These are phyloP conservation scores for Trichophyton verrucosum DNA, from an alignment of 2,329 filamentous ascomycete genomes.

Conservation along the genomic window DNA sequence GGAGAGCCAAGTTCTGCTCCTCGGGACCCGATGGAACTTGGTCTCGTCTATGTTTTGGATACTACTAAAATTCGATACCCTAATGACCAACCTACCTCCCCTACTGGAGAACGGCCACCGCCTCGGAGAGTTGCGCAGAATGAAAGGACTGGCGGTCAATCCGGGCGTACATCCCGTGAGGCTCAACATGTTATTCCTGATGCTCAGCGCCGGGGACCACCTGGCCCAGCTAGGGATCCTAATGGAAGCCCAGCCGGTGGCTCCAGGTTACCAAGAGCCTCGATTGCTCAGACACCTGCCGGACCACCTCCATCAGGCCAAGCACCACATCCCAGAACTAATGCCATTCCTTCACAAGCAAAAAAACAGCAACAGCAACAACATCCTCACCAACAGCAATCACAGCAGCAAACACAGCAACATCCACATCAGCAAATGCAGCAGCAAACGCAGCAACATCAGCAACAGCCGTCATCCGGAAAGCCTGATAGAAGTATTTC, in stretches of 20 bases:
- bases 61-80: slow-evolving; percentile 95
- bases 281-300: slow-evolving; percentile 46
- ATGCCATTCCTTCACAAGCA: slow-evolving; percentile 25
- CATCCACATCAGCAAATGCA: slow-evolving; percentile 28
- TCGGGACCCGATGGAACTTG: slow-evolving; percentile 69
- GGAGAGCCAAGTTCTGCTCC: slow-evolving; percentile 87
- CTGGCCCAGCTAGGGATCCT: slow-evolving; percentile 31
- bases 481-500: slow-evolving; percentile 37
- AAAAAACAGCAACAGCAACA: slow-evolving; percentile 26
- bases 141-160: slow-evolving; percentile 32
- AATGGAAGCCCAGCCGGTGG: slow-evolving; percentile 26
- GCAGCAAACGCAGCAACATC: not conserved
- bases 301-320: slow-evolving; percentile 55
- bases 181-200: slow-evolving; percentile 28
- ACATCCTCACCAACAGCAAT: slow-evolving; percentile 12
- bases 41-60: slow-evolving; percentile 81
- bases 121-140: slow-evolving; percentile 30
- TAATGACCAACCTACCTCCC: slow-evolving; percentile 47
- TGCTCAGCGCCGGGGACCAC: slow-evolving; percentile 26
- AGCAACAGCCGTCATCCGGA: slow-evolving; percentile 34
- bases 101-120: slow-evolving; percentile 29
- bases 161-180: slow-evolving; percentile 34
- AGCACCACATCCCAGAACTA: slow-evolving; percentile 45
- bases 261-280: slow-evolving; percentile 49
- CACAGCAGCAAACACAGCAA: slow-evolving; percentile 28